Percentiles rank a stretch among this genome's conserved stretches.
Conservation (phyloP, 1,284 basidiomycete species). For the Ganoderma lucidum region DNA sequence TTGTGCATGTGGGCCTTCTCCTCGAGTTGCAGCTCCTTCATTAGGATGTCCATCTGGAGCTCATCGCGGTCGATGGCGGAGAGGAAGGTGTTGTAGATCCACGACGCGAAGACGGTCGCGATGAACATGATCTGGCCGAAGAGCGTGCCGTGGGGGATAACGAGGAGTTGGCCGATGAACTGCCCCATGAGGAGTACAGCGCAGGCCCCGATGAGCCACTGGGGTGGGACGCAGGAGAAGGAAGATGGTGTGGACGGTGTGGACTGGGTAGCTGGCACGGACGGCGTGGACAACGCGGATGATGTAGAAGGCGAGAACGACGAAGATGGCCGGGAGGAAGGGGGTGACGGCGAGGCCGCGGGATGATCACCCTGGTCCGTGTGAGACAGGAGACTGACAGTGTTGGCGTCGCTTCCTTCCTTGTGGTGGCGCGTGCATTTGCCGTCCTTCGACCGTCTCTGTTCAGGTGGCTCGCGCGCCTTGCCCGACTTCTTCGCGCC, state of each 20-base stretch:
- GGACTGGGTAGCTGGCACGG: too few species aligned
- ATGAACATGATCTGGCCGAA: conserved; percentile 23
- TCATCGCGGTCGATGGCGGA: conserved; percentile 16
- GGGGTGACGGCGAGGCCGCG: too few species aligned
- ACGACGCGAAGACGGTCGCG: conserved; percentile 16
- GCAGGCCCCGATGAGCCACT: neutral
- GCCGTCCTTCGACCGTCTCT: neutral
- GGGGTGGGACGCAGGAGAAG: neutral
- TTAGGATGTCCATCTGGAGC: neutral
- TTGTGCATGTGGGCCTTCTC: neutral
- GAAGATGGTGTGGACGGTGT: neutral
- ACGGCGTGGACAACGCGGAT: neutral
- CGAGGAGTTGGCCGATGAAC: conserved; percentile 16
- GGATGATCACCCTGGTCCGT: neutral
- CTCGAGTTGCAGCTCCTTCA: conserved; percentile 3
- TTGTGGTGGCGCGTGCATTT: too few species aligned
- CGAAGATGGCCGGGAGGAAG: too few species aligned
- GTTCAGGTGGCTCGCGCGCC: neutral
- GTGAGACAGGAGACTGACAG: neutral
- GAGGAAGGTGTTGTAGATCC: conserved; percentile 23
- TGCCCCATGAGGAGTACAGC: conserved; percentile 8
- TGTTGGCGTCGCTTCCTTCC: neutral
- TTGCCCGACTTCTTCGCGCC: neutral
- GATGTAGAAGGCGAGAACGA: too few species aligned
- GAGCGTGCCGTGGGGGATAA: conserved; percentile 10